Base-by-base conservation (phyloP, 345 rosid species). In the Linum trigynum region DNA sequence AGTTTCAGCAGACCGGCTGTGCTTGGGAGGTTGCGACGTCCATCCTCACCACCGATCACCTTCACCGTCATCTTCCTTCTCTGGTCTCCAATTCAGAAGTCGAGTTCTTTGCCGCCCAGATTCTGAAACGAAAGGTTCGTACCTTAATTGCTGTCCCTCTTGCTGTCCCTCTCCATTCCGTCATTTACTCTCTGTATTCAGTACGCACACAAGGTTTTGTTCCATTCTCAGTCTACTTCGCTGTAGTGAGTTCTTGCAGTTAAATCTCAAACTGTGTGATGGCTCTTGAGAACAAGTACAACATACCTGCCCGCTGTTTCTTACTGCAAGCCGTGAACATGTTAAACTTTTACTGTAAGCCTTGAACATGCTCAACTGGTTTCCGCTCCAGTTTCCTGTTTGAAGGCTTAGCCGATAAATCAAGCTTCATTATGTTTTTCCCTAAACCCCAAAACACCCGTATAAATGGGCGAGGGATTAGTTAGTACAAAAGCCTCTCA, bases 1-100 rank as follows among this genome's bases (percentile, higher is more conserved):
- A 89, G 67, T 89, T 89, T 72, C 97, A 89, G 79, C 96, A 82
- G 69, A 92, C 94, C 61, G 82, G 84, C 38, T 86, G 88, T 9
- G 94, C 92, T 69, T 92, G 98, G 98, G 90, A 89, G 67, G 91
- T 87, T 59, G 94, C 97, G 75, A 83, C 85, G 67, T 83, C 95
- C 76, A 83, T 92, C 35, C 98, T 92, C 75, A 83, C 88, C 80
- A 82, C 90, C 75, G 80, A 80, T 67, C 87, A 72, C 36, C 83
- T 55, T 36, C 76, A 60, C 41, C 65, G 12, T 7, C 67, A 39
- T 1, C 67, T 39, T 7, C 79, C 84, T 61, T 73, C 84, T 61
- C 74, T 80, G 64, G 23, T 77, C 66, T 70, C 92, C 65, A 79
- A 75, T 51, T 82, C 83, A 68, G 96, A 92, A 74, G 86, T 89